Base-by-base conservation (phyloP, 805 yeast genomes). In the Kuraishia capsulata region DNA sequence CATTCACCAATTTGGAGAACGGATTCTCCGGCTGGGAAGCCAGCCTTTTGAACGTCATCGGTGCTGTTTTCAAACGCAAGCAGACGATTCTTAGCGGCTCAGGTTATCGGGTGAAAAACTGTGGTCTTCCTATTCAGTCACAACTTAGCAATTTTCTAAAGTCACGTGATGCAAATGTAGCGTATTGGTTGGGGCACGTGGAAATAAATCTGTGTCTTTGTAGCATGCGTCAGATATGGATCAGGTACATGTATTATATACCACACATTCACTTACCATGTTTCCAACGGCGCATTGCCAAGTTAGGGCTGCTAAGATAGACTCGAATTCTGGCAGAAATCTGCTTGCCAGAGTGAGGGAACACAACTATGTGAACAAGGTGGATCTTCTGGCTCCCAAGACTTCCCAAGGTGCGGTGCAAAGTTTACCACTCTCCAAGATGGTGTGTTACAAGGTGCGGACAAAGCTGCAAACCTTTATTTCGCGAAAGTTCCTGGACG, bases 1-100 rank as follows among this genome's bases (percentile, higher is more conserved):
- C 81, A 18, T 73, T 66, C 9, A 92, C 95, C 39, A 89, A 62
- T 16, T 65, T 65, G 2, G 81, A 69, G 48, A 74, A 86, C 14
- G 84, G 81, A 53, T 92, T 92, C 39, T 71, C 69, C 3, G 61
- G 69, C 48, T 77, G 76, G 18, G 8, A 8, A 11, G 30, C 35
- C 8, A 36, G 13, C 16, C n/a, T 13, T 14, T 31, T 36, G 31
- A n/a, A 20, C 25, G 17, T 24, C 17, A 18, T 31, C 5, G n/a
- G n/a, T n/a, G n/a, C n/a, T n/a, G n/a, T n/a, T n/a, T n/a, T n/a
- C n/a, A 11, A 5, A 6, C 5, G 9, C 4, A 11, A 20, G 6
- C 5, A 4, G n/a, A 4, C 9, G 6, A 6, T 29, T 6, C 8
- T 30, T 16, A 6, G 30, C 6, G 26, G 13, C 18, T 31, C 13